Conservation (phyloP, 805 yeast species). For the Candida patagonica region DNA sequence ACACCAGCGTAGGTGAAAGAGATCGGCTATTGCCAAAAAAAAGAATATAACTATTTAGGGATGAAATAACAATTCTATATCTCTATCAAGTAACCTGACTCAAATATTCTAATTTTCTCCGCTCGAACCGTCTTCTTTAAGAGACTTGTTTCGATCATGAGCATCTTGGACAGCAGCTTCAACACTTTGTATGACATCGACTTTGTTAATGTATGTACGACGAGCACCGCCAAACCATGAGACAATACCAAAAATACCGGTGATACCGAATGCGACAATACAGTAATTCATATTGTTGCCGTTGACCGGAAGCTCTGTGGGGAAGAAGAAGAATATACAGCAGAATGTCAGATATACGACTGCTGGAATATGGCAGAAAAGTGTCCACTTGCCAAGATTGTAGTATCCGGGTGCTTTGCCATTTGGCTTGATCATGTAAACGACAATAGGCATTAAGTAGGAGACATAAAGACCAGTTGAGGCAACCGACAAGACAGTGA, state of each 20-base stretch:
- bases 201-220: constrained; percentile 1
- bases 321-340: constrained; percentile 23
- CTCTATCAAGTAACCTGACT: not conserved
- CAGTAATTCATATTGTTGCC: constrained; percentile 22
- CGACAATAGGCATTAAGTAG: constrained; percentile 8
- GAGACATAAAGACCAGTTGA: constrained; percentile 11
- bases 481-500: constrained; percentile 11
- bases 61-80: not conserved
- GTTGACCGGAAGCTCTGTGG: constrained; percentile 22
- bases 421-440: constrained; percentile 5
- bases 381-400: constrained; percentile 11
- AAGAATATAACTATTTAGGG: not conserved
- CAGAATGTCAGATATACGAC: constrained; percentile 16
- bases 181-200: not conserved
- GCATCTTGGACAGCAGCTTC: constrained; percentile 3
- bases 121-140: no score
- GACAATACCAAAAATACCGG: constrained; percentile 5
- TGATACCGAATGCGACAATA: constrained; percentile 15
- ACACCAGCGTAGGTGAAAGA: no score
- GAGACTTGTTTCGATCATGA: no score
- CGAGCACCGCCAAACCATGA: constrained; percentile 10
- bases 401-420: constrained; percentile 7
- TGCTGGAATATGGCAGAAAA: constrained; percentile 13
- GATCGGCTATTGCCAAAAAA: not conserved
- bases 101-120: no score